Conservation (phyloP, 2,329 filamentous ascomycete species). For the Verticillium nonalfalfae region DNA sequence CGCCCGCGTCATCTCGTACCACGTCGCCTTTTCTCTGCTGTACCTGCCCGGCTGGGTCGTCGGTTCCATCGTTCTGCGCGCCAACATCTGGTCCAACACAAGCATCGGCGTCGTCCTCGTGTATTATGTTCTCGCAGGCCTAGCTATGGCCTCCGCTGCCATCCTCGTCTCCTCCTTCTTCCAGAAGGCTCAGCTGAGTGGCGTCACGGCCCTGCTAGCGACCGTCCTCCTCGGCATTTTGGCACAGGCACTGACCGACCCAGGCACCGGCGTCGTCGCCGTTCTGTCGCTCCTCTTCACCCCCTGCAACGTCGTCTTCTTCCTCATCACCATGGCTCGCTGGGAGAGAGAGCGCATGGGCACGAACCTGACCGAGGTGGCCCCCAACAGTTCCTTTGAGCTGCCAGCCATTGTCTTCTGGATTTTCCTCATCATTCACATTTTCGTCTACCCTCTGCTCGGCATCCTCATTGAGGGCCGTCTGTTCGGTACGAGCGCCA, state of each 20-base stretch:
- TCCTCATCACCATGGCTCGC: conserved; percentile 67
- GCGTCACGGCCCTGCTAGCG: conserved; percentile 69
- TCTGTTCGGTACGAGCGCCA: conserved; percentile 5
- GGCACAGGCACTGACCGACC: conserved; percentile 65
- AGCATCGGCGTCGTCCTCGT: conserved; percentile 61
- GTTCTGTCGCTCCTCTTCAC: conserved; percentile 73
- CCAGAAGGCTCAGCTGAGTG: conserved; percentile 79
- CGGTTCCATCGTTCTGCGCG: conserved; percentile 58
- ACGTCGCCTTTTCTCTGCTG: conserved; percentile 61
- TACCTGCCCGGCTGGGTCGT: conserved; percentile 40
- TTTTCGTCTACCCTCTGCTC: conserved; percentile 68
- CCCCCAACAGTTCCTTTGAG: conserved; percentile 60
- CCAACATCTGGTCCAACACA: conserved; percentile 59
- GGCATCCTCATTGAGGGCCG: conserved; percentile 65
- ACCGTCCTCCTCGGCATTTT: conserved; percentile 74
- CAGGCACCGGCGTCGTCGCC: conserved; percentile 57
- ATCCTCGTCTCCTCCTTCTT: conserved; percentile 80
- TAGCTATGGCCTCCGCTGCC: conserved; percentile 73
- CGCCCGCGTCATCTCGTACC: conserved; percentile 47
- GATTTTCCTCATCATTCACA: conserved; percentile 72
- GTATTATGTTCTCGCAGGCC: conserved; percentile 69
- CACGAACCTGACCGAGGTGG: conserved; percentile 53
- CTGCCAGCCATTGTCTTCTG: conserved; percentile 72
- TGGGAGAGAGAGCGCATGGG: conserved; percentile 59
- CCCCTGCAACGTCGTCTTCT: conserved; percentile 83